Conservation (phyloP, 306 rosid genomes). For the Macrotyloma uniflorum region DNA sequence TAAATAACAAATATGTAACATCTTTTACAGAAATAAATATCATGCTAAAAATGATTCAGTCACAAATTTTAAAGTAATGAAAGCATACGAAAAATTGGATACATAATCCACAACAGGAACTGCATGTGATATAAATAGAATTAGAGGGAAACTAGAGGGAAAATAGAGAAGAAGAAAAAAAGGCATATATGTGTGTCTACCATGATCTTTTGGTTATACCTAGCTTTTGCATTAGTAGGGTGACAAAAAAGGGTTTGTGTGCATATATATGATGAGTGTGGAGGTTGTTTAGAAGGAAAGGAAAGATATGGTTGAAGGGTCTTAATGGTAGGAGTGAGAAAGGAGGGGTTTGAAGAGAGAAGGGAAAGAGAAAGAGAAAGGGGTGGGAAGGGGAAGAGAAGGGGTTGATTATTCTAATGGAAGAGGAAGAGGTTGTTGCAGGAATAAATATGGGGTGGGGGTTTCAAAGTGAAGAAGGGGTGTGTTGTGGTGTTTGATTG, state of each 20-base stretch:
- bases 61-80: background rate
- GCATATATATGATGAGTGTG: background rate
- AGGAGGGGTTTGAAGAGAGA: conserved; percentile 14
- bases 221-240: conserved; percentile 32
- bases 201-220: conserved; percentile 30
- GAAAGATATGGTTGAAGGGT: conserved; percentile 49
- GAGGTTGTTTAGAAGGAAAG: background rate
- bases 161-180: background rate
- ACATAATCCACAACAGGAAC: conserved; percentile 63
- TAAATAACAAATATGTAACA: background rate
- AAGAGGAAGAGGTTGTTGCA: conserved; percentile 70
- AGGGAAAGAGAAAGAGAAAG: background rate
- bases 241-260: conserved; percentile 16
- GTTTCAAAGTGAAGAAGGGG: conserved; percentile 66
- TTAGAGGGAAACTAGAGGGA: conserved; percentile 19
- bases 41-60: background rate
- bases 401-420: conserved; percentile 76
- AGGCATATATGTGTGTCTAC: background rate
- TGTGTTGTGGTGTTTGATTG: conserved; percentile 58
- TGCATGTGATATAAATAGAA: conserved; percentile 42
- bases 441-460: conserved; percentile 58
- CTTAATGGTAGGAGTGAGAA: conserved; percentile 42
- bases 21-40: background rate
- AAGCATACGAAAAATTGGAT: background rate
- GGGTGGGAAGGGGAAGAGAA: conserved; percentile 21